Base-by-base conservation (phyloP, 768 basidiomycete species). In the Hericium rajendrae region DNA sequence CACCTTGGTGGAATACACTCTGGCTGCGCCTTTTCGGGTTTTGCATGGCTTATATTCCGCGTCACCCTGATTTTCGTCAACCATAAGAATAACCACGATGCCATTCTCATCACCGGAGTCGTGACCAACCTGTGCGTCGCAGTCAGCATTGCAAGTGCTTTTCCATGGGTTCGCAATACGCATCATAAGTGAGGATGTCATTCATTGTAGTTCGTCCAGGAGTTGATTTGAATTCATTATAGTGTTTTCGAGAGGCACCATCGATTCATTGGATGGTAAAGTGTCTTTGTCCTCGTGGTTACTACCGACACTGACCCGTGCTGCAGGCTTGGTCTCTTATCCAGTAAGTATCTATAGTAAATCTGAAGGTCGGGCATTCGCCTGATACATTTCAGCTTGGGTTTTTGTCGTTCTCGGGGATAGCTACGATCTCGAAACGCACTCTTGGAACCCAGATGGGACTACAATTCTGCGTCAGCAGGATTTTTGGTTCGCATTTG, bases 1-100 rank as follows among this genome's bases (percentile, higher is more conserved):
- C 88, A 91, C 69, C 79, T 91, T 32, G 88, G 88, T 13, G 88
- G 88, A 16, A 86, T 89, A 62, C 88, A 91, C 65, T 83, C 81
- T 51, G 86, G 86, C 20, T 90, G 87, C 64, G 86, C 85, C 0
- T 65, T 82, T 32, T 86, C 86, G 18, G 86, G 84, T 58, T 77
- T 85, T 32, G 72, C 78, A 2, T 90, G 88, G 88, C 73, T 89
- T 49, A 66, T 87, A 50, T 78, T 79, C 62, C 84, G 81, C 67
- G 72, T 88, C 52, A 74, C 81, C 57, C 74, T 76, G 56, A 81
- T 80, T 51, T 85, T 79, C 70, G 73, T 71, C 39, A 65, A 75
- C 53, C 76, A 74, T 57, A 67, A 76, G 54, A 60, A 75, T 37
- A 81, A 78, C 58, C 78, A 80, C 63, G 75, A 77, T 58, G 77